Evolutionary conservation across 2,329 filamentous ascomycete genomes (phyloP).

Genomic region (Colletotrichum sansevieriae): DNA sequence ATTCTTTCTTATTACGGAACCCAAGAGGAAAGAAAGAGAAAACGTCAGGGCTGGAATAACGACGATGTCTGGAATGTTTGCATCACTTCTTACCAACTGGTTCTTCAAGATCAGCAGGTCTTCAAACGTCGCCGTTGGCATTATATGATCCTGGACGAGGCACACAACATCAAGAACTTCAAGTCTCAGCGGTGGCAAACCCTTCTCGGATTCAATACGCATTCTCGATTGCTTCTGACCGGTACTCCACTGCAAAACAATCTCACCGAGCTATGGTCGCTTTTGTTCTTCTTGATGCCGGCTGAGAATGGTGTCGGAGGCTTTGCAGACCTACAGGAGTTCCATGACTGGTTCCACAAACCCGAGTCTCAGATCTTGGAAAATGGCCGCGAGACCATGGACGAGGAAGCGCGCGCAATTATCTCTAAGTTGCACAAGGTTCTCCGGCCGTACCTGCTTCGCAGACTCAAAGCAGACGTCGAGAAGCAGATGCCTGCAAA

Average conservation of each 20-base stretch:
- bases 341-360: constrained; percentile 95
- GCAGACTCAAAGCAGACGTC: constrained; percentile 93
- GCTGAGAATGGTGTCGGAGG: constrained; percentile 88
- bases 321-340: constrained; percentile 95
- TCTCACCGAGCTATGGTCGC: constrained; percentile 94
- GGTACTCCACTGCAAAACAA: constrained; percentile 98
- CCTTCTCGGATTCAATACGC: constrained; percentile 92
- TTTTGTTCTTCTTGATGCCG: constrained; percentile 96
- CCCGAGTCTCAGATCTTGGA: constrained; percentile 97
- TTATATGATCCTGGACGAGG: constrained; percentile 98
- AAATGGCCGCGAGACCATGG: constrained; percentile 92
- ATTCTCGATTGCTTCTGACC: constrained; percentile 87
- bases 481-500: constrained; percentile 99
- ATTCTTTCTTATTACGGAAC: constrained; percentile 97
- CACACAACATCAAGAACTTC: constrained; percentile 99
- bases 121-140: constrained; percentile 96
- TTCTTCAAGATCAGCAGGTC: constrained; percentile 92
- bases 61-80: constrained; percentile 96
- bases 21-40: constrained; percentile 90
- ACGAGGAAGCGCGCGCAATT: constrained; percentile 91
- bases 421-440: constrained; percentile 96
- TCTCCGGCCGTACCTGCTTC: constrained; percentile 89
- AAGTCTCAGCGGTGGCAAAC: constrained; percentile 98
- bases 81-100: constrained; percentile 97
- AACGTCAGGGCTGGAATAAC: constrained; percentile 93